Evolutionary conservation across 2,329 filamentous ascomycete species (phyloP).

Genomic region (Sporothrix variecibatus): DNA sequence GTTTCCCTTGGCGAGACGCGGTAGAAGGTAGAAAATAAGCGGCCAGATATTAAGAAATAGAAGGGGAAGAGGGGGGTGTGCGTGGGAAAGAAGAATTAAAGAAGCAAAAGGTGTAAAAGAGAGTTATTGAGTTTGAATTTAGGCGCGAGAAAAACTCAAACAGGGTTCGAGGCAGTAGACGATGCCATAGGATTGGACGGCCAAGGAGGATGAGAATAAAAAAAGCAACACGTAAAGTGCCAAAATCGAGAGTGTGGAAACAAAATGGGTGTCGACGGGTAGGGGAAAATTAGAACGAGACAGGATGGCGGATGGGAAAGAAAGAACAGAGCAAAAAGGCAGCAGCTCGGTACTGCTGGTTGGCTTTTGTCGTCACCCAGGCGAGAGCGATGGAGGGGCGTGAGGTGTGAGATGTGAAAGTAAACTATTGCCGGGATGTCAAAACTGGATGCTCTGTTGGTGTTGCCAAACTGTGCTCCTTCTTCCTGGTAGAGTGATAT

Average conservation of each 20-base stretch:
- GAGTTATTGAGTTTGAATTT: constrained; percentile 22
- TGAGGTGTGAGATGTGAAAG: background rate
- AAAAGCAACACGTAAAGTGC: constrained; percentile 22
- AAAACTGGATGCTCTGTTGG: background rate
- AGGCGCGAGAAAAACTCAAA: constrained; percentile 27
- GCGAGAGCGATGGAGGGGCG: constrained; percentile 2
- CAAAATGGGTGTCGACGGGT: constrained; percentile 2
- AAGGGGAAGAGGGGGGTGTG: constrained; percentile 8
- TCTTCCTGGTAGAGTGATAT: background rate
- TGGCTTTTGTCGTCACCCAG: background rate
- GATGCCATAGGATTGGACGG: constrained; percentile 23
- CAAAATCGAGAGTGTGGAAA: background rate
- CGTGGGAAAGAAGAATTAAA: background rate
- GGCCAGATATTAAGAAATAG: constrained; percentile 9
- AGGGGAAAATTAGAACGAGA: constrained; percentile 5
- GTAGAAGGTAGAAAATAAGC: background rate
- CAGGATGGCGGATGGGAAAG: background rate
- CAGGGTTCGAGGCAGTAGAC: constrained; percentile 21
- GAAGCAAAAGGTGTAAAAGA: background rate
- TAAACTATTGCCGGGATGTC: constrained; percentile 1
- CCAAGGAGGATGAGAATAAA: constrained; percentile 19
- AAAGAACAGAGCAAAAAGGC: background rate
- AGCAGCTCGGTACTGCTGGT: constrained; percentile 17
- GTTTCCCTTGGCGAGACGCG: constrained; percentile 16
- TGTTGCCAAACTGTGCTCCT: background rate